Evolutionary conservation across 179 eudicot genomes (phyloP), one percentile per base, ranked within the genome.

Genomic region (Carnegiea gigantea): DNA sequence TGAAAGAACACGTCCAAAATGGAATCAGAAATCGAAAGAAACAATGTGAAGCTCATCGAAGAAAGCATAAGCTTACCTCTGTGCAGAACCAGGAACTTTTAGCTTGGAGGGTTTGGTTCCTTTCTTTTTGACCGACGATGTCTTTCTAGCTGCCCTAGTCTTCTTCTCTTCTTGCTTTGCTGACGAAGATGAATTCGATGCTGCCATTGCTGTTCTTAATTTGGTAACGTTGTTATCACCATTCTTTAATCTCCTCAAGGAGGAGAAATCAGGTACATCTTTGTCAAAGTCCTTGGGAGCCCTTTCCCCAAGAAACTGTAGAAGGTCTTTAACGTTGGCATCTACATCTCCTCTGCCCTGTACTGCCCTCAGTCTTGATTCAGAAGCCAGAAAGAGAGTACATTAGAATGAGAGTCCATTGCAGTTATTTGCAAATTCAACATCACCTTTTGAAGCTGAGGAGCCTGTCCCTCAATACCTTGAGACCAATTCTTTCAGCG

Each of bases 31-130:
- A 6, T 21, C 18, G 60, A 26, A 28, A 33, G 38, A 77, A 82
- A 40, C 57, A 38, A 77, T 76, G 57, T 18, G 64, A 33, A 46
- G 15, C 23, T 59, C 60, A 73, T 73, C 64, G 62, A 74, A 13
- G 46, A 49, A 26, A 65, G 2, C 38, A 40, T 9, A 44, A 36
- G 23, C 79, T 78, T 78, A 85, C 84, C 81, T 85, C 76, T 75
- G 78, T 57, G 87, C 82, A 78, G 84, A 77, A 38, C 86, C 84
- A 5, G 86, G 86, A 68, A 77, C 43, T 18, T 70, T 70, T 70
- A 9, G 23, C 33, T 70, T 70, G 1, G 46, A 1, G 23, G 11
- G 1, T 20, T 70, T 33, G 73, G 46, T 70, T 36, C 46, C 46
- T 44, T 33, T 12, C 73, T 70, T 70, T 36, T 70, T 70, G 33